Base-by-base conservation (phyloP, 2,329 filamentous ascomycete species). In the Pseudogymnoascus sp. region DNA sequence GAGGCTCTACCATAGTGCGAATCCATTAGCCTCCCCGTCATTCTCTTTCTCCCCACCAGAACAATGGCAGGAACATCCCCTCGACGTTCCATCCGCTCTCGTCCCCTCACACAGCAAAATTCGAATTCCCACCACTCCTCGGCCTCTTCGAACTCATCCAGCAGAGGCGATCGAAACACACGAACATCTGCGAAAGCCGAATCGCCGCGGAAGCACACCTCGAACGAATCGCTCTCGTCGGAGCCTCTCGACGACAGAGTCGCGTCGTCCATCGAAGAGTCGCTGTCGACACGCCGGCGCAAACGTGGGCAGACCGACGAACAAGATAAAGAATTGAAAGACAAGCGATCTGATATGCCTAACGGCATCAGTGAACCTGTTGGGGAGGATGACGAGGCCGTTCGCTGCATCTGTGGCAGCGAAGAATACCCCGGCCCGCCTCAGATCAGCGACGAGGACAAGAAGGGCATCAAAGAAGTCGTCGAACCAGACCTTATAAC, bases 371-470 rank as follows among this genome's bases (percentile, higher is more conserved):
- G 86, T 65, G 87, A 91, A 62, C 55, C 55, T 13, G 82, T 88
- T 58, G 83, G 79, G 29, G 89, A 89, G 71, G 91, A 97, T 74
- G 92, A 97, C 72, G 94, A 97, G 78, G 86, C 94, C 62, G 96
- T 96, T 72, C 87, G 94, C 68, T 99, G 94, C 77, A 87, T 99
- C 67, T 99, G 94, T 76, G 92, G 92, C 69, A 87, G 89, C 69
- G 91, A 95, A 71, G 94, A 99, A 63, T 97, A 97, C 76, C 94
- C 94, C 21, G 94, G 94, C 61, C 89, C 87, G 69, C 83, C 88
- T 63, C 74, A 75, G 71, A 71, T 74, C 62, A 81, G 83, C 69
- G 82, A 87, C 66, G 79, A 81, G 61, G 79, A 81, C 66, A 82
- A 81, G 65, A 73, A 77, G 58, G 78, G 76, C 45, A 72, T 80